Conservation (phyloP, 2,329 filamentous ascomycete genomes). For the Sarocladium strictum region DNA sequence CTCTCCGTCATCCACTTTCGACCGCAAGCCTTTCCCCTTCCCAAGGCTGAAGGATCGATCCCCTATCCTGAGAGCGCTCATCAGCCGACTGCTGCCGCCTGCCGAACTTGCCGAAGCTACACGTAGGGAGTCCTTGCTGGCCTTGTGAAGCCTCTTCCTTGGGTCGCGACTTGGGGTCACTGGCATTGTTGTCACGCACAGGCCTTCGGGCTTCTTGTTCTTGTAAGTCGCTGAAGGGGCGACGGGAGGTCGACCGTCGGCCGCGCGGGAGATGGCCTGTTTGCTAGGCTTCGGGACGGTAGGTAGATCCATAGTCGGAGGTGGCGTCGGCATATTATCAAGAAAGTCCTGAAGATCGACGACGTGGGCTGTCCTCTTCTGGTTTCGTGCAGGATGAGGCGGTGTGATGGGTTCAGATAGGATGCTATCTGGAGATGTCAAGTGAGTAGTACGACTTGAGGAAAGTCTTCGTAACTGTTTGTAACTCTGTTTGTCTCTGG, state of each 20-base stretch:
- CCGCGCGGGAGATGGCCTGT: neutral
- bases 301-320: neutral
- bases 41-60: constrained; percentile 1
- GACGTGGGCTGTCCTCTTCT: neutral
- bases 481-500: neutral
- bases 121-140: constrained; percentile 5
- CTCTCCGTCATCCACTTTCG: neutral
- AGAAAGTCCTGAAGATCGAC: neutral
- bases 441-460: neutral
- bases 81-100: neutral
- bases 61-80: neutral
- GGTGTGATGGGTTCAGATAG: neutral
- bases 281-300: neutral
- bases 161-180: neutral
- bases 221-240: neutral
- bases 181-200: neutral
- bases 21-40: neutral
- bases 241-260: neutral
- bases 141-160: constrained; percentile 2
- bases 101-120: neutral
- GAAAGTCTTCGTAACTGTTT: neutral
- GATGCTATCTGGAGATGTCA: neutral
- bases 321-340: neutral
- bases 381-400: too few relatives aligned
- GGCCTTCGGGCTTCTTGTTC: constrained; percentile 1